These are phyloP conservation scores for Trichoderma cornu-damae DNA, from an alignment of 2,329 filamentous ascomycete genomes.

Conservation along the genomic window DNA sequence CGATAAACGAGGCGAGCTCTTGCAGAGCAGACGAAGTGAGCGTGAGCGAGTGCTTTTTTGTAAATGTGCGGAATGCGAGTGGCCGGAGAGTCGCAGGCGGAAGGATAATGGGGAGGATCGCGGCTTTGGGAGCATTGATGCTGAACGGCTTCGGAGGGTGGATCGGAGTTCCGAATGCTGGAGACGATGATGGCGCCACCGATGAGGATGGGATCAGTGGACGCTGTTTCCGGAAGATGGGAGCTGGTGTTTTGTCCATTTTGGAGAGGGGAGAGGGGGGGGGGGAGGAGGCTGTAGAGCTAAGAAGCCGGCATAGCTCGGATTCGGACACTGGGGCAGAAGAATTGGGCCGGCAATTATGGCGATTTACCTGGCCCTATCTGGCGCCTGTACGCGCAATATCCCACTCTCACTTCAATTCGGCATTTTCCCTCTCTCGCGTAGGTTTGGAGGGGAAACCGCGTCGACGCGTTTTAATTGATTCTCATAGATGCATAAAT, in stretches of 20 bases:
- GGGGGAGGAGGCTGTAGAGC: neutral
- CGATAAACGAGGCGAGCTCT: conserved; percentile 81
- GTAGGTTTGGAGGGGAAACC: conserved; percentile 22
- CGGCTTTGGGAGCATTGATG: conserved; percentile 49
- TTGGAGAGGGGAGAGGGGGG: no score
- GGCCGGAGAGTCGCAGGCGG: conserved; percentile 82
- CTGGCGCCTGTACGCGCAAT: neutral
- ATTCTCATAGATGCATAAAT: conserved; percentile 29
- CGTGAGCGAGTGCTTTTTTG: conserved; percentile 94
- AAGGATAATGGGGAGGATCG: conserved; percentile 82
- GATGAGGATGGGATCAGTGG: conserved; percentile 42
- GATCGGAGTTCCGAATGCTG: conserved; percentile 80
- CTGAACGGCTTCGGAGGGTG: conserved; percentile 68
- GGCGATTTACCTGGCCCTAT: neutral
- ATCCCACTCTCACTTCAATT: neutral
- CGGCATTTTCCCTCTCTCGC: neutral
- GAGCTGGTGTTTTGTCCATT: conserved; percentile 37
- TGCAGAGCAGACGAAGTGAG: conserved; percentile 82
- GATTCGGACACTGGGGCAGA: neutral
- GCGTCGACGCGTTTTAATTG: conserved; percentile 40
- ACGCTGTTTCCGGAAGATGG: conserved; percentile 35
- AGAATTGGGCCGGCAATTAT: neutral
- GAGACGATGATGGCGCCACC: conserved; percentile 78
- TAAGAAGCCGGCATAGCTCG: conserved; percentile 3
- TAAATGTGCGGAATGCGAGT: conserved; percentile 90